These are phyloP conservation scores for Cardamine resedifolia DNA, from an alignment of 345 rosid species.

Conservation along the genomic window DNA sequence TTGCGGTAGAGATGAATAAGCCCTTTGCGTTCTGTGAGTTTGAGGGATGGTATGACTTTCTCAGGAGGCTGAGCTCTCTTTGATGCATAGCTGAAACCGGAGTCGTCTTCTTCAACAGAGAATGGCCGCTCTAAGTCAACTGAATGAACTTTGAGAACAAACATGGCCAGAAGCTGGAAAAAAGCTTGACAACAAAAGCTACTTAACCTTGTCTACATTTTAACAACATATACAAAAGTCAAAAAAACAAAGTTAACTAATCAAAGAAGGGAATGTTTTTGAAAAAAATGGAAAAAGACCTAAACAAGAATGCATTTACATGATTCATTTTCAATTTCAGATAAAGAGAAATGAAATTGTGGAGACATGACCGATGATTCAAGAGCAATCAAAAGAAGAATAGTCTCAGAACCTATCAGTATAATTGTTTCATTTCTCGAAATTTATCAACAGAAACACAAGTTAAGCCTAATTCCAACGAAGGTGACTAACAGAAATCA, in stretches of 20 bases:
- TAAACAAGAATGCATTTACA: background rate
- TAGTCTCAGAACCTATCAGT: background rate
- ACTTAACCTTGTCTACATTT: background rate
- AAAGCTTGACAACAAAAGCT: background rate
- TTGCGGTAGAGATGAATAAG: constrained; percentile 68
- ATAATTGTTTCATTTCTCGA: background rate
- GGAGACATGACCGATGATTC: background rate
- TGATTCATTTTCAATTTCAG: background rate
- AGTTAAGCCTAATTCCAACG: background rate
- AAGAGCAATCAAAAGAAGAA: background rate
- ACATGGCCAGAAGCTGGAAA: constrained; percentile 47
- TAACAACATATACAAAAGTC: background rate
- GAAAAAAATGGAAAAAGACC: background rate
- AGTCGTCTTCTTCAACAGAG: constrained; percentile 52
- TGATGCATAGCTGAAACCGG: constrained; percentile 44
- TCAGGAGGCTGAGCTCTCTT: constrained; percentile 30
- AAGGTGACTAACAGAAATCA: background rate
- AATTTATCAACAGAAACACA: background rate
- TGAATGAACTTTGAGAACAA: constrained; percentile 78
- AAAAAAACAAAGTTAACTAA: too few relatives aligned
- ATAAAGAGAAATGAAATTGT: background rate
- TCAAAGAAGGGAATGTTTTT: too few relatives aligned
- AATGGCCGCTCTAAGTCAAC: constrained; percentile 66
- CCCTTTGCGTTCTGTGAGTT: constrained; percentile 69
- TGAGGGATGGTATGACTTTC: constrained; percentile 40